These are phyloP conservation scores for Retiboletus flavoniger DNA, from an alignment of 1,284 basidiomycete species.

Conservation along the genomic window DNA sequence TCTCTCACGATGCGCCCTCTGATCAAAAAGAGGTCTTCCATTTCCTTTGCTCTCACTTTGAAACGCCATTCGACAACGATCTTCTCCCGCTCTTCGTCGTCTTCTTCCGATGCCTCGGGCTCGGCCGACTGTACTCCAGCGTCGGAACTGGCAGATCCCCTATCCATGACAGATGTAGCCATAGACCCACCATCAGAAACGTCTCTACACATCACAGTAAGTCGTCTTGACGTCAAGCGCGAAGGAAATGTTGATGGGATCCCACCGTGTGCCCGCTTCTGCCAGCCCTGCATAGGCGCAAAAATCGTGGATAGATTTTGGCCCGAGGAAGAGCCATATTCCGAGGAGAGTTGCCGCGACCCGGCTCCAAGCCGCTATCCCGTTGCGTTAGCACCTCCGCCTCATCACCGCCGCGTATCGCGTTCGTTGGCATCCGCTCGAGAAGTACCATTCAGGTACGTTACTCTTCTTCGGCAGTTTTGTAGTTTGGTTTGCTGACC, in stretches of 20 bases:
- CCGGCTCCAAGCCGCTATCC: constrained; percentile 14
- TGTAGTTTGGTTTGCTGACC: constrained; percentile 2
- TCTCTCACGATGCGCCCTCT: constrained; percentile 30
- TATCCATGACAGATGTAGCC: constrained; percentile 9
- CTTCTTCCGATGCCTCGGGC: constrained; percentile 9
- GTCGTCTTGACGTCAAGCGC: constrained; percentile 9
- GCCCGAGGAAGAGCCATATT: constrained; percentile 27
- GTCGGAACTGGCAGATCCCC: constrained; percentile 23
- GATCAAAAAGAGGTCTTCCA: constrained; percentile 31
- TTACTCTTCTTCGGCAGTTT: not conserved
- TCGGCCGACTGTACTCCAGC: constrained; percentile 16
- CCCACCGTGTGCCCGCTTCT: not conserved
- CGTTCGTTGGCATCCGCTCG: constrained; percentile 12
- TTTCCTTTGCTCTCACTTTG: constrained; percentile 22
- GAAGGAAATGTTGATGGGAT: constrained; percentile 12
- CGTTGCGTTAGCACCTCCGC: constrained; percentile 29
- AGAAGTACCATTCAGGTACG: constrained; percentile 23
- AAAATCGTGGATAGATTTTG: constrained; percentile 34
- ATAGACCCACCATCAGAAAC: constrained; percentile 1
- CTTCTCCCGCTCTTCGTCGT: constrained; percentile 25
- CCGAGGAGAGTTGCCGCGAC: constrained; percentile 20
- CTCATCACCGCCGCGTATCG: constrained; percentile 28
- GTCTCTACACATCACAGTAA: constrained; percentile 11
- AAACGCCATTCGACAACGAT: constrained; percentile 30
- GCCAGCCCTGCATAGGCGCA: constrained; percentile 28